Percentiles rank a stretch among this genome's conserved stretches.
These are phyloP conservation scores for Beauveria sp. DNA, from an alignment of 2,329 filamentous ascomycete species.

Conservation along the genomic window DNA sequence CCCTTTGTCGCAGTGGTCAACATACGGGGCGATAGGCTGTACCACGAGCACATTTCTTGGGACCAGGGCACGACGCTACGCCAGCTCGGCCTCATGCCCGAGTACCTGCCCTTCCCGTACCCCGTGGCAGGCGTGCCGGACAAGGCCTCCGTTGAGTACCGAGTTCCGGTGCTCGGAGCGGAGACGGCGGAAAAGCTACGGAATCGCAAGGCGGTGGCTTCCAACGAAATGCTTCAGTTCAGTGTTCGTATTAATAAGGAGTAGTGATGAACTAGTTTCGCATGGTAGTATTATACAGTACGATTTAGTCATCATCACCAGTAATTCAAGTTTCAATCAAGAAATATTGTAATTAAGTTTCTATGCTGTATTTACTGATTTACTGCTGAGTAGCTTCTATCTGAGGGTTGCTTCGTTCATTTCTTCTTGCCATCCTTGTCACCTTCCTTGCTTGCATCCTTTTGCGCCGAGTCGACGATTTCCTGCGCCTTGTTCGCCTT, in stretches of 20 bases:
- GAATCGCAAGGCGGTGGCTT: constrained; percentile 22
- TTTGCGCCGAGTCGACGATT: constrained; percentile 46
- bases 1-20: constrained; percentile 56
- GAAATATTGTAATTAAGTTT: no score
- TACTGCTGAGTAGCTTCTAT: not conserved
- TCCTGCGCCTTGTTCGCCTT: constrained; percentile 50
- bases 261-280: not conserved
- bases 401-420: not conserved
- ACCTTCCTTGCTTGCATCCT: constrained; percentile 31
- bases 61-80: constrained; percentile 54
- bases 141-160: constrained; percentile 20
- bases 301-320: no score
- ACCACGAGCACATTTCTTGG: constrained; percentile 60
- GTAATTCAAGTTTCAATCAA: no score
- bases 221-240: constrained; percentile 25
- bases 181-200: constrained; percentile 27
- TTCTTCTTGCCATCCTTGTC: not conserved
- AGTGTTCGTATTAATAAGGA: not conserved
- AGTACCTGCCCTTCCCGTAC: constrained; percentile 6
- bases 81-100: constrained; percentile 43
- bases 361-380: not conserved
- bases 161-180: constrained; percentile 24
- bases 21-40: constrained; percentile 52
- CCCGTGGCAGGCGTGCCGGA: not conserved
- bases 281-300: no score